These are phyloP conservation scores for Scedosporium apiospermum DNA, from an alignment of 2,329 filamentous ascomycete genomes.

Conservation along the genomic window DNA sequence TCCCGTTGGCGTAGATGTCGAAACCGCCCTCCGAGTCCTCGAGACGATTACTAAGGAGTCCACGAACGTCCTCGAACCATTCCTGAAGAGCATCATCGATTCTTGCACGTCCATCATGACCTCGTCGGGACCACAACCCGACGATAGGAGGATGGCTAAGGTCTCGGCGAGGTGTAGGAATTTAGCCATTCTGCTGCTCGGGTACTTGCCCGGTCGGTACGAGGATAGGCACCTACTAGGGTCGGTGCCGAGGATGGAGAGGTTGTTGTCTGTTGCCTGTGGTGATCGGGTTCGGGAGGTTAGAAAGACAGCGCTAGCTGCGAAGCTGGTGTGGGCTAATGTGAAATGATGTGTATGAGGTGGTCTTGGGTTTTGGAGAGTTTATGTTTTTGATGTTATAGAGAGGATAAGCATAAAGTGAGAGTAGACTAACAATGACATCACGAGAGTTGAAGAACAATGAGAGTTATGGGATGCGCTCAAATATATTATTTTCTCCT, in stretches of 20 bases:
- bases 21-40: constrained; percentile 38
- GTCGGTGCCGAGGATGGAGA: constrained; percentile 32
- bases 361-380: background rate
- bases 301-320: constrained; percentile 36
- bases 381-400: too few relatives aligned
- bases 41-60: constrained; percentile 36
- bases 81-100: constrained; percentile 38
- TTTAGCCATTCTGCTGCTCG: constrained; percentile 37
- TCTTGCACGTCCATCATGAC: constrained; percentile 30
- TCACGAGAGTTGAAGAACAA: background rate
- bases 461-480: background rate
- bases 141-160: constrained; percentile 15
- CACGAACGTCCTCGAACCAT: constrained; percentile 33
- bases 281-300: constrained; percentile 45
- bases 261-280: constrained; percentile 39
- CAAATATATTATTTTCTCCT: background rate
- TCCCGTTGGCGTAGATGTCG: constrained; percentile 31
- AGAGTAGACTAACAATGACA: background rate
- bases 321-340: constrained; percentile 38
- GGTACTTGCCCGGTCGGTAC: constrained; percentile 35
- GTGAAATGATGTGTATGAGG: constrained; percentile 12
- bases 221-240: constrained; percentile 37
- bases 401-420: background rate
- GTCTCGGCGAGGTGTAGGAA: constrained; percentile 27
- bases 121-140: constrained; percentile 14